These are phyloP conservation scores for Rosa rugosa DNA, from an alignment of 306 rosid species.

Conservation along the genomic window DNA sequence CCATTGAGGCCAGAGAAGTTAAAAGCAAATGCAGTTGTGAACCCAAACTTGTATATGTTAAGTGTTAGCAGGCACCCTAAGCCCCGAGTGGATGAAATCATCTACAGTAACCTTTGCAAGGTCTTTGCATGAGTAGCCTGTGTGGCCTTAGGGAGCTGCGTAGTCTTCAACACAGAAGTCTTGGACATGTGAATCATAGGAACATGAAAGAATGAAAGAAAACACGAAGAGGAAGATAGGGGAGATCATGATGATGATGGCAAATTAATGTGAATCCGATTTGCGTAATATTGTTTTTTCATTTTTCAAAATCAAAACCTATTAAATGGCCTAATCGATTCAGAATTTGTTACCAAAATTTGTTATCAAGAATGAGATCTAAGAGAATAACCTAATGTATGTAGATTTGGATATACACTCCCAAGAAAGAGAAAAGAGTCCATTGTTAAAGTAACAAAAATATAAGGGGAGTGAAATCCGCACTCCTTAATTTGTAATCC, in stretches of 20 bases:
- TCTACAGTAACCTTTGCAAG: conserved; percentile 40
- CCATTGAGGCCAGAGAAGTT: conserved; percentile 62
- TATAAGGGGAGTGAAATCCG: too few species aligned
- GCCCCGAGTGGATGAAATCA: conserved; percentile 52
- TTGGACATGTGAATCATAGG: conserved; percentile 47
- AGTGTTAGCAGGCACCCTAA: conserved; percentile 51
- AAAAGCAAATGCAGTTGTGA: conserved; percentile 48
- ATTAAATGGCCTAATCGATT: too few species aligned
- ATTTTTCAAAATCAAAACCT: too few species aligned
- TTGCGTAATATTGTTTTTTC: too few species aligned
- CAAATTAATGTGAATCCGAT: too few species aligned
- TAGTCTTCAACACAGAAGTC: conserved; percentile 73
- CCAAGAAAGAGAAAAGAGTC: too few species aligned
- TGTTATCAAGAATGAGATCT: too few species aligned
- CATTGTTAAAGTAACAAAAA: too few species aligned
- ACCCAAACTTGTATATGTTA: conserved; percentile 48
- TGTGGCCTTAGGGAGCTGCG: conserved; percentile 39
- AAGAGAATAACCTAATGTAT: too few species aligned
- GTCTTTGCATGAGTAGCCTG: conserved; percentile 63
- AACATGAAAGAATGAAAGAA: conserved; percentile 31
- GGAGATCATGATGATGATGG: conserved; percentile 18
- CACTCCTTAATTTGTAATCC: too few species aligned
- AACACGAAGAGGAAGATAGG: conserved; percentile 31
- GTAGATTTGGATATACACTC: too few species aligned
- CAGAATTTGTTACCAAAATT: too few species aligned